Percentiles rank a stretch among this genome's conserved stretches.
Conservation (phyloP, 345 rosid species). For the Gossypioides kirkii region DNA sequence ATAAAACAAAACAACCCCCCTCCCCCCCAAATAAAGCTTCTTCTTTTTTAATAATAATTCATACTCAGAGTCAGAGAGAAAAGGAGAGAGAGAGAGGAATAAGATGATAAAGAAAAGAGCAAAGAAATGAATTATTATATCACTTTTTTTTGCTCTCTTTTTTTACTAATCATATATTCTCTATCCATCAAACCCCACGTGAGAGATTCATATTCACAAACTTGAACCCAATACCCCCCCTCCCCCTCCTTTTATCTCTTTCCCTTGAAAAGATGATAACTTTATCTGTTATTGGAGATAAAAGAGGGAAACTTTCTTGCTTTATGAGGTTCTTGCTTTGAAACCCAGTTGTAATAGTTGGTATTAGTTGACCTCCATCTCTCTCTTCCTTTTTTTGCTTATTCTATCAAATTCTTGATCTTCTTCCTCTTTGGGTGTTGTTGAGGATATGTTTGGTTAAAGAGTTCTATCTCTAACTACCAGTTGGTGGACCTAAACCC, state of each 20-base stretch:
- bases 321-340: constrained; percentile 25
- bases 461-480: constrained; percentile 72
- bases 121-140: constrained; percentile 22
- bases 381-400: constrained; percentile 11
- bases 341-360: constrained; percentile 30
- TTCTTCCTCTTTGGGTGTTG: constrained; percentile 25
- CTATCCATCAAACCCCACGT: constrained; percentile 45
- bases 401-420: constrained; percentile 13
- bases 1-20: background rate
- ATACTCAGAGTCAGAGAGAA: constrained; percentile 11
- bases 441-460: constrained; percentile 52
- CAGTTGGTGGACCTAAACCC: constrained; percentile 95
- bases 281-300: constrained; percentile 16
- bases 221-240: background rate
- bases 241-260: constrained; percentile 7
- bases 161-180: constrained; percentile 36
- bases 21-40: too few relatives aligned
- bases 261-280: constrained; percentile 19
- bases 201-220: constrained; percentile 26
- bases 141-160: constrained; percentile 23
- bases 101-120: constrained; percentile 3
- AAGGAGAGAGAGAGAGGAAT: background rate
- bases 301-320: constrained; percentile 3
- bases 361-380: constrained; percentile 27
- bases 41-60: background rate